Percentiles rank a stretch among this genome's conserved stretches.
Evolutionary conservation across 257 asterid genomes (phyloP).

Genomic region (Salvia hispanica): DNA sequence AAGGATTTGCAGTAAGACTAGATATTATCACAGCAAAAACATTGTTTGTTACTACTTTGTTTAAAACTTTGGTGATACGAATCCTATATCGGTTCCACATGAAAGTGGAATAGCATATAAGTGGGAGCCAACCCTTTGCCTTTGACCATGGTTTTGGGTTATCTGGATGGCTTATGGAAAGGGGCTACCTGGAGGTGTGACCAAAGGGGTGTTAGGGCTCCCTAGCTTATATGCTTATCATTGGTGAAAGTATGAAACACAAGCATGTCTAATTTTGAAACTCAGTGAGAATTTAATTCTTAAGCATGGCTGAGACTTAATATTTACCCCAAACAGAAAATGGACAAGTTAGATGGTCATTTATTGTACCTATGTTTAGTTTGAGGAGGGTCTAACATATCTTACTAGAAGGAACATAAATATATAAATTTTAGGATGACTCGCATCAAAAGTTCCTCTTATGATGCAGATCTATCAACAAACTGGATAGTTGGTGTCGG

Average conservation of each 20-base stretch:
- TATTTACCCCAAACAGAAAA: neutral
- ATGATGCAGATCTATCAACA: neutral
- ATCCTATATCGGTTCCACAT: too few relatives aligned
- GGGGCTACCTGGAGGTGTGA: too few relatives aligned
- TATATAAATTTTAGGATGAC: neutral
- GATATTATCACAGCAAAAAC: neutral
- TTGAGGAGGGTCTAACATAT: neutral
- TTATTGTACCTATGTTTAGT: neutral
- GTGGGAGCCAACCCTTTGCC: too few relatives aligned
- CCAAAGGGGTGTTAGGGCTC: too few relatives aligned
- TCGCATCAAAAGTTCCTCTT: too few relatives aligned
- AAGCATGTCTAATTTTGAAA: neutral
- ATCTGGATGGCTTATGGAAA: too few relatives aligned
- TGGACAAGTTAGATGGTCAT: neutral
- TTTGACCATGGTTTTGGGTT: too few relatives aligned
- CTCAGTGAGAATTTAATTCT: neutral
- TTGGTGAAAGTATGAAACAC: too few relatives aligned
- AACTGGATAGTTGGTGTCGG: neutral
- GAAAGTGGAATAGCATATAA: too few relatives aligned
- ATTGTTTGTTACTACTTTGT: neutral
- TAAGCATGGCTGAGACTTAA: neutral
- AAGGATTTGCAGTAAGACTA: neutral
- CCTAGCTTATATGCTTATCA: too few relatives aligned
- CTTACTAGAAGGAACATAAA: neutral
- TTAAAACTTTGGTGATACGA: neutral